Evolutionary conservation across 2,329 filamentous ascomycete genomes (phyloP), one percentile per base, ranked within the genome.

Genomic region (Cytospora schulzeri): DNA sequence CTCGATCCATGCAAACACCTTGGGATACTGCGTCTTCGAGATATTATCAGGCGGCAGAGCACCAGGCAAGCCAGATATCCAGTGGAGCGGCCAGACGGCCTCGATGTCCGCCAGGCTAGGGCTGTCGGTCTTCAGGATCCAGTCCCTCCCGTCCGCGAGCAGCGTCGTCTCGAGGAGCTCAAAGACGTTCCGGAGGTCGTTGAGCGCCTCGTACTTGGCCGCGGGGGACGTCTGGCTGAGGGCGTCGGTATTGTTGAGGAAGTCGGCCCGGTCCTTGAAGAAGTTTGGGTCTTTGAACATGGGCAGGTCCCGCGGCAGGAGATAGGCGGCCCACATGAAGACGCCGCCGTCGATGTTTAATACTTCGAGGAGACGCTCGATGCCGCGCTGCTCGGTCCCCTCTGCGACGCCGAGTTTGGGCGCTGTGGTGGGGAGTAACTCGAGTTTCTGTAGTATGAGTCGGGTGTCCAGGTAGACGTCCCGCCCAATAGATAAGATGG

Each of bases 401-500:
- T 72, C 71, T 1, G 75, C 69, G 38, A 79, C 73, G 45, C 77
- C 76, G 28, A 79, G 74, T 1, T 71, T 74, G 0, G 78, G 72
- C 17, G 77, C 73, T 2, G 79, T 67, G 0, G 83, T 83, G 71
- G 83, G 85, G 41, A 83, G 76, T 1, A 77, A 70, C 70, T 91
- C 87, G 1, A 92, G 84, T 73, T 87, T 88, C 29, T 75, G 75
- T 24, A 92, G 74, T 69, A 92, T 91, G 26, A 91, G 82, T 3
- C 87, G 85, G 2, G 87, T 88, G 78, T 92, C 90, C 66, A 86
- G 78, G 77, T 91, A 92, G 52, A 92, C 77, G 71, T 91, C 85
- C 7, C 84, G 80, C 19, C 88, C 89, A 69, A 91, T 86, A 26
- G 85, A 77, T 58, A 92, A 75, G 58, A 92, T 71, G 1, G 90